Base-by-base conservation (phyloP, 257 asterid genomes). In the Jaltomata sinuosa region DNA sequence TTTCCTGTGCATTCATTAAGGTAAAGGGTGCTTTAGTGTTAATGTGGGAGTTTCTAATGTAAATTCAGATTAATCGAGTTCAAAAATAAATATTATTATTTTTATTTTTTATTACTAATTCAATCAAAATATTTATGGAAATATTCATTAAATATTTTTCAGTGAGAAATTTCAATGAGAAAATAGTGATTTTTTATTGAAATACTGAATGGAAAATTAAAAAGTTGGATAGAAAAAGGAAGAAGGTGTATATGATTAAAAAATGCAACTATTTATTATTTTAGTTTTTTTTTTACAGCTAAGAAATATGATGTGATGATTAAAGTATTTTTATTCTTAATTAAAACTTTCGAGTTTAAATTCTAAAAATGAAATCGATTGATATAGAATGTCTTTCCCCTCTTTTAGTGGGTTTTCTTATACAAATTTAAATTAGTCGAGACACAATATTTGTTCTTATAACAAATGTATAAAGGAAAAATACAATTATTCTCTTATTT, bases 141-240 rank as follows among this genome's bases (percentile, higher is more conserved):
- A n/a, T n/a, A n/a, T n/a, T n/a, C n/a, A n/a, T n/a, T n/a, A n/a
- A n/a, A n/a, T n/a, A n/a, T n/a, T n/a, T n/a, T n/a, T n/a, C n/a
- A n/a, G n/a, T n/a, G n/a, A n/a, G n/a, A n/a, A n/a, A n/a, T n/a
- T n/a, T n/a, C n/a, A n/a, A n/a, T n/a, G n/a, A n/a, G n/a, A n/a
- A n/a, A n/a, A n/a, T n/a, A n/a, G n/a, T n/a, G n/a, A n/a, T n/a
- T n/a, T n/a, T n/a, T n/a, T n/a, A n/a, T n/a, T n/a, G n/a, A 0
- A 2, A 22, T 21, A 11, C 1, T 0, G 0, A 12, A 36, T 38
- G 1, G 6, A 42, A 42, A 72, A 42, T 22, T 1, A 1, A 71
- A n/a, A 11, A 40, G 2, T 0, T 1, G 0, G 0, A 0, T 0
- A 0, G 11, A 21, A n/a, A n/a, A 25, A 61, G 25, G 3, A 61